Percentiles rank a stretch among this genome's conserved stretches.
These are phyloP conservation scores for Corymbia maculata DNA, from an alignment of 345 rosid species.

Conservation along the genomic window DNA sequence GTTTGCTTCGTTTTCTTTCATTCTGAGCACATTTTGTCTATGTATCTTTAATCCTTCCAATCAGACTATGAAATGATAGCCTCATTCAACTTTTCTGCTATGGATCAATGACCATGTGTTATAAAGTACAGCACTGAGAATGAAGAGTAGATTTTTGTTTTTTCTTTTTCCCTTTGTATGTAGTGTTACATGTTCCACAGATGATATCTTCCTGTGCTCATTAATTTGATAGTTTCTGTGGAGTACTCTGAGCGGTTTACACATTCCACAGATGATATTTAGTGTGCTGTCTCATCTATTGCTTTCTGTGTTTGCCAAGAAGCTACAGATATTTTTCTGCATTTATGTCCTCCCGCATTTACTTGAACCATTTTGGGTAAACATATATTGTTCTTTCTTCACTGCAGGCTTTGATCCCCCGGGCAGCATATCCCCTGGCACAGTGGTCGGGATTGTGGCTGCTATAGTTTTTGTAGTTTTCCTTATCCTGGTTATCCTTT, in stretches of 20 bases:
- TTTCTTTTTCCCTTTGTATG: neutral
- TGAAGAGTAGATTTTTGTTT: neutral
- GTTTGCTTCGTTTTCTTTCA: neutral
- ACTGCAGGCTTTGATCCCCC: neutral
- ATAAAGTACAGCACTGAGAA: neutral
- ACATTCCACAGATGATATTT: too few relatives aligned
- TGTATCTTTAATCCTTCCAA: neutral
- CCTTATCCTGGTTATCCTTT: neutral
- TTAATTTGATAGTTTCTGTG: neutral
- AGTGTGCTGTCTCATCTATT: too few relatives aligned
- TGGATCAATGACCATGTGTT: neutral
- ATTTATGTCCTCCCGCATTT: neutral
- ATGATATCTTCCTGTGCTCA: neutral
- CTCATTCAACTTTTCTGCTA: neutral
- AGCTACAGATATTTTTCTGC: neutral
- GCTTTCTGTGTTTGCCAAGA: too few relatives aligned
- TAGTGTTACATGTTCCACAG: neutral
- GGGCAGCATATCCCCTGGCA: neutral
- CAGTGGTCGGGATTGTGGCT: slow-evolving; percentile 1
- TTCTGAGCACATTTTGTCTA: neutral
- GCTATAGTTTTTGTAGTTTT: neutral
- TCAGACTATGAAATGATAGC: neutral
- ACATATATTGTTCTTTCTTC: neutral
- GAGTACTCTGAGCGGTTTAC: too few relatives aligned
- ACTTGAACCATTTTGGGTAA: neutral